phyloP scores from a whole-genome alignment of 108 stramenopile genomes.

The Cafeteria roenbergensis region DNA sequence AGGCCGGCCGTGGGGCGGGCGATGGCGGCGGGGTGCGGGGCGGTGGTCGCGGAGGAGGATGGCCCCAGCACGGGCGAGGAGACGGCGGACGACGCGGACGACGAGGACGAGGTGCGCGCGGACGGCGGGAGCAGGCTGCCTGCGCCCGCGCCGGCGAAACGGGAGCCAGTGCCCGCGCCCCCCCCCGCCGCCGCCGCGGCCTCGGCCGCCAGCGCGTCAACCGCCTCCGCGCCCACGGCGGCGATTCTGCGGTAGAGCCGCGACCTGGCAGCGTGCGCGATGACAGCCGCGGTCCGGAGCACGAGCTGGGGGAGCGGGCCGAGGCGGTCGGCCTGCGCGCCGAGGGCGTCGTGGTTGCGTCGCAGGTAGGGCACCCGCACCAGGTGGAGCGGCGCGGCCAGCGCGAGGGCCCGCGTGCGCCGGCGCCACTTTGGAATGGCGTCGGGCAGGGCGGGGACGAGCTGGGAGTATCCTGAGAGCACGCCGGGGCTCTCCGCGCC shows the following conservation, averaged over 20 bases:
- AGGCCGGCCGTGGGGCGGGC: no score
- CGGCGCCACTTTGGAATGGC: not conserved
- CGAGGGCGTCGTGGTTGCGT: not conserved
- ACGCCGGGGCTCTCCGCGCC: not conserved
- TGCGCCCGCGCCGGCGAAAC: not conserved
- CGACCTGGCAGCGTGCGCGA: not conserved
- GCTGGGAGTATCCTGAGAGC: not conserved
- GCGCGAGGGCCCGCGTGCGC: not conserved
- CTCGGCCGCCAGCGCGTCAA: not conserved
- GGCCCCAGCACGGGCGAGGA: no score
- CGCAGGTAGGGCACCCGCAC: not conserved
- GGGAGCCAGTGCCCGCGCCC: not conserved
- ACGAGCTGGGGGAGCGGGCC: conserved; percentile 15
- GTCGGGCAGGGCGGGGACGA: not conserved
- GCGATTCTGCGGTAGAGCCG: not conserved
- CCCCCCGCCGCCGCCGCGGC: no score
- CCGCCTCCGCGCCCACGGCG: not conserved
- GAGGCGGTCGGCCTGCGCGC: conserved; percentile 15
- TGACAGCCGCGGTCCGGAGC: conserved; percentile 15
- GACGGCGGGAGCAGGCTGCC: not conserved
- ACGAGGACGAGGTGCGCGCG: not conserved
- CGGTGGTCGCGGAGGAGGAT: no score
- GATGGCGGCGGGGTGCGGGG: no score
- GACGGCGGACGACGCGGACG: not conserved
- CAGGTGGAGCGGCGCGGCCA: not conserved